Evolutionary conservation across 2,329 filamentous ascomycete species (phyloP).

Genomic region (Xylaria sp.): DNA sequence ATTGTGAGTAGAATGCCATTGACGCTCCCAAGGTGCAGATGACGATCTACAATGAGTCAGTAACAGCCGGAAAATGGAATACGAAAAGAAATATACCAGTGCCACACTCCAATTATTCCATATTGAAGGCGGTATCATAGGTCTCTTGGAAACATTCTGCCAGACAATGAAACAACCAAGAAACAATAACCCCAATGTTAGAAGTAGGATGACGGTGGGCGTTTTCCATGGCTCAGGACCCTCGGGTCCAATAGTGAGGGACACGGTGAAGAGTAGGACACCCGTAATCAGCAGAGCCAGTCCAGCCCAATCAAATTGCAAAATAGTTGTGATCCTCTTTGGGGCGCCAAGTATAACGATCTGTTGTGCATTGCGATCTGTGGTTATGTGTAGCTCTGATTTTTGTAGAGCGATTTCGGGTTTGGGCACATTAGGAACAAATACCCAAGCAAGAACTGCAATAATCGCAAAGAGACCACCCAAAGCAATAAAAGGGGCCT

Average conservation of each 20-base stretch:
- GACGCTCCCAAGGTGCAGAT: conserved; percentile 47
- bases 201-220: conserved; percentile 48
- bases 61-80: background rate
- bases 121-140: conserved; percentile 49
- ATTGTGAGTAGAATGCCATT: conserved; percentile 49
- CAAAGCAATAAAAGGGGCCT: conserved; percentile 48
- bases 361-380: conserved; percentile 38
- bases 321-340: conserved; percentile 35
- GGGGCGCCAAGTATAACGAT: conserved; percentile 38
- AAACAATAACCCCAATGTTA: conserved; percentile 47
- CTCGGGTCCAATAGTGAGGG: conserved; percentile 49
- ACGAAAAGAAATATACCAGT: conserved; percentile 40
- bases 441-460: conserved; percentile 43
- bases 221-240: conserved; percentile 49
- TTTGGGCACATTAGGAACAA: conserved; percentile 46
- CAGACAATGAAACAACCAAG: conserved; percentile 49
- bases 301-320: conserved; percentile 49
- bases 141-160: conserved; percentile 47
- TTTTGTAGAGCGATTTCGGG: conserved; percentile 36
- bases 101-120: conserved; percentile 47
- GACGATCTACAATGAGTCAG: conserved; percentile 43
- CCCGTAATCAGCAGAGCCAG: conserved; percentile 46
- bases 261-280: conserved; percentile 47
- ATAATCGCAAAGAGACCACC: conserved; percentile 46
- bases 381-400: conserved; percentile 36